Evolutionary conservation across 225 moss, liverwort and hornwort species (phyloP), one percentile per base, ranked within the genome.

Genomic region (Sphagnum contortum): DNA sequence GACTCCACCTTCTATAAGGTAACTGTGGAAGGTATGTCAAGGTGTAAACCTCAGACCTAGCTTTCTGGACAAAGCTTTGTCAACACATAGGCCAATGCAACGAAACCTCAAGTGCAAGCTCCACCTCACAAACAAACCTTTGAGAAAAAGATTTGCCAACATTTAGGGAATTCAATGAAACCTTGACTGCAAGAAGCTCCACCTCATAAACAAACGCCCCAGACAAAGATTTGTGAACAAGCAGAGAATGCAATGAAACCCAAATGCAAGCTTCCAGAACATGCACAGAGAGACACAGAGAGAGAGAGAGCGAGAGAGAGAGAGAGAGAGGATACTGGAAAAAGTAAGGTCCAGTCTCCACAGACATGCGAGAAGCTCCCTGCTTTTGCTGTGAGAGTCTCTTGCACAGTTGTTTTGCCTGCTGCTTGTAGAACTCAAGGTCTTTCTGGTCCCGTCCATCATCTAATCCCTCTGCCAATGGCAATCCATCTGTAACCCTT

Each of bases 1-100:
- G 45, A 99, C 98, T 67, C 98, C 98, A 68, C 98, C 93, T 72
- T 99, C 98, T 67, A 99, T 93, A 59, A 99, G 93, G 69, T 93
- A 99, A 81, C 98, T 99, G 84, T 12, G 67, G 4, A 57, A 55
- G 8, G 62, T 66, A 44, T 62, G 77, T 92, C 68, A 91, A 77
- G 87, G 88, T 47, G 51, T 45, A 29, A 29, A 29, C 29, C 29
- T 29, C 29, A 29, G 29, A 29, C 29, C 29, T 29, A 29, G 29
- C 29, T 29, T 29, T 29, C 29, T 1, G 1, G 29, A 29, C 29
- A 29, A 29, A 29, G 29, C 29, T 29, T 29, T 29, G 29, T 29
- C 29, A 29, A 29, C 29, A 29, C 29, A 29, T 29, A 29, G 29
- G 0, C 29, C 29, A 1, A 29, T 29, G 29, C 29, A 29, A 29